Base-by-base conservation (phyloP, 106 monocot genomes). In the Dioscorea zingiberensis region DNA sequence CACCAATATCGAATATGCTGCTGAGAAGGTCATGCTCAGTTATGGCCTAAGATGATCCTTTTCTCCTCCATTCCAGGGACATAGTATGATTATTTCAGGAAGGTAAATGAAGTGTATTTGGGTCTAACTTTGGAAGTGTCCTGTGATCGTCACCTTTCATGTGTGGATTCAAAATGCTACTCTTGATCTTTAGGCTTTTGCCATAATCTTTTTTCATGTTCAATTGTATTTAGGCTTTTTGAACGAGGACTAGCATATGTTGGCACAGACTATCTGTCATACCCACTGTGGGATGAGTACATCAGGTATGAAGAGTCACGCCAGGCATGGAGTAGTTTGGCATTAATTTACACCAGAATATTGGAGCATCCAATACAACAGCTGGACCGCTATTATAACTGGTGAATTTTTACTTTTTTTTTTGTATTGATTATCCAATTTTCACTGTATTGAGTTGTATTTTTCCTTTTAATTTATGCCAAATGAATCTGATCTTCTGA, bases 191-290 rank as follows among this genome's bases (percentile, higher is more conserved):
- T 26, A 49, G 14, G 24, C 56, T 49, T 70, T 55, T 29, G 44
- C 62, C 30, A 67, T 67, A 62, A 73, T 22, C 46, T 27, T 26
- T 65, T 47, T 79, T 55, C 25, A 64, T 46, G 74, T 44, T 13
- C 49, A 54, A 23, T 66, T 75, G 62, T 54, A 13, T 75, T 73
- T 78, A 98, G 97, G 81, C 70, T 98, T 15, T 98, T 98, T 80
- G 97, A 98, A 59, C 77, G 97, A 63, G 97, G 97, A 58, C 66
- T 98, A 69, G 92, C 92, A 56, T 98, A 92, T 82, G 97, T 98
- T 65, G 97, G 97, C 54, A 84, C 92, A 48, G 97, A 98, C 72
- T 98, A 98, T 63, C 66, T 81, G 22, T 98, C 97, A 26, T 80
- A 77, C 64, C 81, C 77, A 13, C 67, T 98, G 48, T 98, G 97